Conservation (phyloP, 225 moss, liverwort and hornwort genomes). For the Polytrichum commune region DNA sequence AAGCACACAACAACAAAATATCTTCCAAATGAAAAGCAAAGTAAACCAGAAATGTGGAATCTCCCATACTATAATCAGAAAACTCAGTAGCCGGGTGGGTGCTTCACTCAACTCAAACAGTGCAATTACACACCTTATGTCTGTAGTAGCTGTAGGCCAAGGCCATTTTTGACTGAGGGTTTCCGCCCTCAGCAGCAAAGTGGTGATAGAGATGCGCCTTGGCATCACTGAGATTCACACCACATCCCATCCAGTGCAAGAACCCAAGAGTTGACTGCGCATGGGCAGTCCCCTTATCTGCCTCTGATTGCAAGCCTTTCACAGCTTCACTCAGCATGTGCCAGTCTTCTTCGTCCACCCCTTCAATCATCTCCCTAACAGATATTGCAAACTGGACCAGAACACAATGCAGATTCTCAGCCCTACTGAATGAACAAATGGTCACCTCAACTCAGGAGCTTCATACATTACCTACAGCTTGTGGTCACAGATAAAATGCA, state of each 20-base stretch:
- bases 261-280: constrained; percentile 90
- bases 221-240: constrained; percentile 62
- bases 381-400: constrained; percentile 58
- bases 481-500: too few relatives aligned
- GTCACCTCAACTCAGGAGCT: too few relatives aligned
- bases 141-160: constrained; percentile 85
- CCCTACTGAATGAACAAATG: constrained; percentile 2
- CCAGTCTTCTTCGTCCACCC: constrained; percentile 64
- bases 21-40: too few relatives aligned
- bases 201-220: constrained; percentile 78
- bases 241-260: constrained; percentile 74
- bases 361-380: constrained; percentile 73
- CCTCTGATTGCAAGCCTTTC: constrained; percentile 54
- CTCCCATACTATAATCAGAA: too few relatives aligned
- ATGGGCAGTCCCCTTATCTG: constrained; percentile 72
- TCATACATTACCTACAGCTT: too few relatives aligned
- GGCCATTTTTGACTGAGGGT: constrained; percentile 92
- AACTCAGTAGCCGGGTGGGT: too few relatives aligned
- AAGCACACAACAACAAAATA: too few relatives aligned
- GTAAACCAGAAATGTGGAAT: too few relatives aligned
- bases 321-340: constrained; percentile 58
- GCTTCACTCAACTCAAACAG: neutral
- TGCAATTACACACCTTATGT: constrained; percentile 56
- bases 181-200: constrained; percentile 86
- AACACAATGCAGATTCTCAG: constrained; percentile 25